Conservation (phyloP, 2,329 filamentous ascomycete species). For the Aspergillus quadrilineatus region DNA sequence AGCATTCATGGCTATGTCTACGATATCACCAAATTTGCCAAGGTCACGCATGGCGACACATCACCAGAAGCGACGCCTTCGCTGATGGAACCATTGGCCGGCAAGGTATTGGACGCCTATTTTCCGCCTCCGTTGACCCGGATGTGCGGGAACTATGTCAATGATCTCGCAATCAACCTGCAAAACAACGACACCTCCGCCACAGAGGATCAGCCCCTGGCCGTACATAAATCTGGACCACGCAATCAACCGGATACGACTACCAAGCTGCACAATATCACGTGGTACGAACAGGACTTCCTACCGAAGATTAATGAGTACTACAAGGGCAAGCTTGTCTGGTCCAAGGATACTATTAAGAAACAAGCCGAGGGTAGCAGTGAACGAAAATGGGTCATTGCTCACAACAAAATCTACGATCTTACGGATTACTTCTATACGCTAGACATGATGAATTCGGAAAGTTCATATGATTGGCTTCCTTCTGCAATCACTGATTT, state of each 20-base stretch:
- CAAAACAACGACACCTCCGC: slow-evolving; percentile 66
- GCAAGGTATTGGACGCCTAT: slow-evolving; percentile 77
- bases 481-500: slow-evolving; percentile 65
- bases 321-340: slow-evolving; percentile 84
- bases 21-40: slow-evolving; percentile 88
- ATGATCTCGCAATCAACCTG: slow-evolving; percentile 50
- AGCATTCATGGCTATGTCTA: slow-evolving; percentile 86
- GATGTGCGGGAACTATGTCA: slow-evolving; percentile 73
- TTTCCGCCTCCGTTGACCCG: slow-evolving; percentile 75
- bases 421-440: slow-evolving; percentile 90
- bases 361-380: slow-evolving; percentile 64
- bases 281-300: slow-evolving; percentile 79
- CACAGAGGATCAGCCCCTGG: slow-evolving; percentile 50
- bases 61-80: slow-evolving; percentile 58
- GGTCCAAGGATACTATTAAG: slow-evolving; percentile 59
- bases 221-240: slow-evolving; percentile 69
- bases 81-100: slow-evolving; percentile 75
- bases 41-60: slow-evolving; percentile 75
- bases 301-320: slow-evolving; percentile 77
- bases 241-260: slow-evolving; percentile 54
- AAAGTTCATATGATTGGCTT: slow-evolving; percentile 67
- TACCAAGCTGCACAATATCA: slow-evolving; percentile 59
- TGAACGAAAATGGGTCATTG: slow-evolving; percentile 74
- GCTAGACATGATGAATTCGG: slow-evolving; percentile 56
- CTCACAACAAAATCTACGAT: slow-evolving; percentile 78